These are phyloP conservation scores for Saitozyma sp. DNA, from an alignment of 768 basidiomycete genomes.

Conservation along the genomic window DNA sequence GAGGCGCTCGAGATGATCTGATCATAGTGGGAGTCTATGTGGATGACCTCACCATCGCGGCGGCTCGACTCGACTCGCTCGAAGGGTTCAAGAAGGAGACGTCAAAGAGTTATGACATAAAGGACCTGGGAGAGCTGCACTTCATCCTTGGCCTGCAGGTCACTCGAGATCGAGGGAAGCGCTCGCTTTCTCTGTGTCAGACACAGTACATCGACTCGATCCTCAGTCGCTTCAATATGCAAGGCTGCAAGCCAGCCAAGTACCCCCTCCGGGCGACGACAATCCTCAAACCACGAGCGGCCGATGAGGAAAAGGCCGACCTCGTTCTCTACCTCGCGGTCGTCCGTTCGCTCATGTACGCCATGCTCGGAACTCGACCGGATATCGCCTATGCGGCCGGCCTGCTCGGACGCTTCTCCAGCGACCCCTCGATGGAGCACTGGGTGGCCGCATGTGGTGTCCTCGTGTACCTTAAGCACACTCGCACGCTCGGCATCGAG, in stretches of 20 bases:
- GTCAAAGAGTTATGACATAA: slow-evolving; percentile 3
- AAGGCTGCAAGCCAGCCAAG: slow-evolving; percentile 4
- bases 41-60: slow-evolving; percentile 21
- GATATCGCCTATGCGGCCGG: slow-evolving; percentile 27
- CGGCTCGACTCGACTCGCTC: not conserved
- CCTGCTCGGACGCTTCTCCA: not conserved
- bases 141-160: slow-evolving; percentile 4
- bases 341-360: slow-evolving; percentile 51
- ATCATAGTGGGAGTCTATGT: slow-evolving; percentile 12
- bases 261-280: not conserved
- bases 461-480: slow-evolving; percentile 28
- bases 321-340: slow-evolving; percentile 35
- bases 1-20: not conserved
- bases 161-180: not conserved
- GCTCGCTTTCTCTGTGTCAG: slow-evolving; percentile 12
- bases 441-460: slow-evolving; percentile 15
- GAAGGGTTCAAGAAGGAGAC: not conserved
- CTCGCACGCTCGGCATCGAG: slow-evolving; percentile 10
- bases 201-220: slow-evolving; percentile 8
- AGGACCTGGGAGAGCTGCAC: slow-evolving; percentile 6
- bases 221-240: slow-evolving; percentile 2
- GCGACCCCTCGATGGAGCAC: not conserved
- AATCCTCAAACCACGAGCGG: not conserved
- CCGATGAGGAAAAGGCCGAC: slow-evolving; percentile 1
- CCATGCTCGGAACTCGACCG: slow-evolving; percentile 41